A percentile compares a stretch with the other conserved stretches of the same genome.
Conservation (phyloP, 495 filamentous ascomycete genomes). For the Cairneyella variabilis region DNA sequence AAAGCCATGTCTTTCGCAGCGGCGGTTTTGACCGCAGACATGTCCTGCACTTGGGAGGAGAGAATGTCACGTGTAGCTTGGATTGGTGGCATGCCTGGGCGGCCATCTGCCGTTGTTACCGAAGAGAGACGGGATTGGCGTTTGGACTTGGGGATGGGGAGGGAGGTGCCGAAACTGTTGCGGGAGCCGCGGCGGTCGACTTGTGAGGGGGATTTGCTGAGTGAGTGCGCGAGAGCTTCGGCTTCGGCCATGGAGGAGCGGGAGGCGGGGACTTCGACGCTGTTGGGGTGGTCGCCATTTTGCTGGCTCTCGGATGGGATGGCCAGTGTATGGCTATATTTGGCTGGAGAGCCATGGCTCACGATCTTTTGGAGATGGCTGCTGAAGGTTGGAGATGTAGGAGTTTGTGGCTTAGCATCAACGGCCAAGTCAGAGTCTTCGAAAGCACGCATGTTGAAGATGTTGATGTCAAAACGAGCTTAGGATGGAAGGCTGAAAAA, state of each 20-base stretch:
- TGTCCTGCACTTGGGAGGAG: conserved; percentile 68
- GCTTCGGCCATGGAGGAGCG: conserved; percentile 67
- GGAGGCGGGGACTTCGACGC: conserved; percentile 71
- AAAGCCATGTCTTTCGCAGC: conserved; percentile 65
- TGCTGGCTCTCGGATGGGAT: conserved; percentile 43
- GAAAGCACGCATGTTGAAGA: conserved; percentile 57
- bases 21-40: conserved; percentile 62
- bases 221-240: conserved; percentile 66
- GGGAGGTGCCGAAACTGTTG: conserved; percentile 74
- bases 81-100: conserved; percentile 45
- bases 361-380: conserved; percentile 25
- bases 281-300: conserved; percentile 26
- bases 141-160: conserved; percentile 73
- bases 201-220: conserved; percentile 64
- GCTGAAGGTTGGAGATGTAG: too few relatives aligned
- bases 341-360: conserved; percentile 21
- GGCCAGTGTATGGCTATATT: conserved; percentile 31
- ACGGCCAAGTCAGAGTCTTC: conserved; percentile 54
- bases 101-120: conserved; percentile 38
- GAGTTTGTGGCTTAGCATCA: conserved; percentile 36
- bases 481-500: too few relatives aligned
- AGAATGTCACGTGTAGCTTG: conserved; percentile 64
- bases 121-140: conserved; percentile 63
- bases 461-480: conserved; percentile 13
- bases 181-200: conserved; percentile 64